Conservation (phyloP, 768 basidiomycete genomes). For the Cystoderma amianthinum region DNA sequence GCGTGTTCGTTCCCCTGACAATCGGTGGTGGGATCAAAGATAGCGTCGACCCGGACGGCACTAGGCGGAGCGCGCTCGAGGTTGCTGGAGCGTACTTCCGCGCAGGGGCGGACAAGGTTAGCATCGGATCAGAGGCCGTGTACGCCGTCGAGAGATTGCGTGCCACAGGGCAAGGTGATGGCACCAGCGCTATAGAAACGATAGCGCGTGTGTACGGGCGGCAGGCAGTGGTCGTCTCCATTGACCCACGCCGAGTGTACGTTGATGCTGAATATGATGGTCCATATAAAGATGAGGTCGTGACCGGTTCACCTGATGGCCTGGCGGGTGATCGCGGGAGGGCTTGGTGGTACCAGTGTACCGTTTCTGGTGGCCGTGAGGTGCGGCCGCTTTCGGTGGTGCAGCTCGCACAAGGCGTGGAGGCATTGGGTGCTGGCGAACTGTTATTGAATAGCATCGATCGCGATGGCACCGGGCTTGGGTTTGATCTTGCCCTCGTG, state of each 20-base stretch:
- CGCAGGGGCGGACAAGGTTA: slow-evolving; percentile 97
- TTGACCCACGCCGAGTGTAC: slow-evolving; percentile 87
- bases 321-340: slow-evolving; percentile 60
- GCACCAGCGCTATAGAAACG: slow-evolving; percentile 85
- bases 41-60: slow-evolving; percentile 92
- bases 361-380: slow-evolving; percentile 90
- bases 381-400: slow-evolving; percentile 77
- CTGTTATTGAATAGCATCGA: slow-evolving; percentile 95
- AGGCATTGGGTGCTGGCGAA: slow-evolving; percentile 89
- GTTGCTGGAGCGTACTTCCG: slow-evolving; percentile 96
- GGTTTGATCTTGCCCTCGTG: slow-evolving; percentile 86
- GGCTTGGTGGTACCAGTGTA: slow-evolving; percentile 99
- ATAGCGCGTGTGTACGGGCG: slow-evolving; percentile 87
- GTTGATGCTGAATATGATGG: slow-evolving; percentile 68
- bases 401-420: slow-evolving; percentile 89
- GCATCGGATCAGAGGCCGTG: slow-evolving; percentile 95
- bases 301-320: slow-evolving; percentile 38
- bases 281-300: slow-evolving; percentile 57
- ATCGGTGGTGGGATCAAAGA: slow-evolving; percentile 99
- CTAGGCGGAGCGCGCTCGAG: slow-evolving; percentile 78
- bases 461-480: slow-evolving; percentile 86
- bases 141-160: slow-evolving; percentile 84
- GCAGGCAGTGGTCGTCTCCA: slow-evolving; percentile 97
- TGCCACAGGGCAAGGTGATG: slow-evolving; percentile 45
- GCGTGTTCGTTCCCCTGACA: slow-evolving; percentile 94